Evolutionary conservation across 495 filamentous ascomycete species (phyloP).

Genomic region (Lindgomyces ingoldianus): DNA sequence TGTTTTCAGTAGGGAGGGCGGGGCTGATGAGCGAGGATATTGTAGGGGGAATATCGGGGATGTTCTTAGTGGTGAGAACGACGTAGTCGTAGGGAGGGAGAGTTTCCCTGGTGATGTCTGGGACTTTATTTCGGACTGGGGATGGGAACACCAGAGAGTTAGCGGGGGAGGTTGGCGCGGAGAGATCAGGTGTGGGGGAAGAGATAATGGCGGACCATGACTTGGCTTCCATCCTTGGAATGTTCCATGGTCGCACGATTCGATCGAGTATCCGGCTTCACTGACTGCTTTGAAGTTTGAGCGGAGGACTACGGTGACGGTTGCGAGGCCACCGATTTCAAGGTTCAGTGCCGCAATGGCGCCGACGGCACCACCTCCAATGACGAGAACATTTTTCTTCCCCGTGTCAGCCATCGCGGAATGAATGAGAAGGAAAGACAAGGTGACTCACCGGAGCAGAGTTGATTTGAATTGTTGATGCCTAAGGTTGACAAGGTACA

Average conservation of each 20-base stretch:
- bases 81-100: constrained; percentile 56
- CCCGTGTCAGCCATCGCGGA: constrained; percentile 21
- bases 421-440: not conserved
- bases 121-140: constrained; percentile 47
- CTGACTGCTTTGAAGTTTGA: constrained; percentile 43
- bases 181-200: not conserved
- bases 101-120: constrained; percentile 43
- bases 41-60: constrained; percentile 52
- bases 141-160: not conserved
- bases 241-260: constrained; percentile 43
- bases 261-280: constrained; percentile 38
- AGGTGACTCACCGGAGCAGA: constrained; percentile 8
- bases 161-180: not conserved
- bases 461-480: constrained; percentile 1
- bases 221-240: constrained; percentile 39
- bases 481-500: constrained; percentile 2
- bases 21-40: constrained; percentile 52
- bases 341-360: constrained; percentile 42
- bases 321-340: constrained; percentile 38
- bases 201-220: constrained; percentile 14
- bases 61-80: constrained; percentile 60
- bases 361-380: constrained; percentile 42
- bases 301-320: constrained; percentile 39
- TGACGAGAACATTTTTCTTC: constrained; percentile 39
- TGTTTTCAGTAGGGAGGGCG: constrained; percentile 48